These are phyloP conservation scores for Leucosporidium scottii DNA, from an alignment of 768 basidiomycete genomes.

Conservation along the genomic window DNA sequence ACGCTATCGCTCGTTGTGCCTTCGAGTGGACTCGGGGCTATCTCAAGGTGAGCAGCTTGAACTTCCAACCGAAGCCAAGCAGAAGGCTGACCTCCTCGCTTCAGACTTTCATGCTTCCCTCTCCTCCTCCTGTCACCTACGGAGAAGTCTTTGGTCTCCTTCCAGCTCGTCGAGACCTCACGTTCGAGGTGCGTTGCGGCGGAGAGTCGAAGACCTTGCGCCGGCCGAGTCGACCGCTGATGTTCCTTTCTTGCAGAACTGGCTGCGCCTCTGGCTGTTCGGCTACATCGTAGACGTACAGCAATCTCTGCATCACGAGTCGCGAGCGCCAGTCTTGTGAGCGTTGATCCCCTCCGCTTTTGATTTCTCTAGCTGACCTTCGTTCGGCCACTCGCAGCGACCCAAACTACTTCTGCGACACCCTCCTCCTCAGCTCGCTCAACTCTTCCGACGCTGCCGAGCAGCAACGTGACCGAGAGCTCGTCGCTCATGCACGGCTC, in stretches of 20 bases:
- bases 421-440: background rate
- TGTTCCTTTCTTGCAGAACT: background rate
- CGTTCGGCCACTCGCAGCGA: background rate
- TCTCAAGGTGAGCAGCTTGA: background rate
- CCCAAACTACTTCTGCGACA: slow-evolving; percentile 8
- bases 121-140: slow-evolving; percentile 4
- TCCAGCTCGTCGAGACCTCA: slow-evolving; percentile 1
- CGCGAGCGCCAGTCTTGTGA: background rate
- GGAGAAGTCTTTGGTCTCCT: background rate
- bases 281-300: slow-evolving; percentile 4
- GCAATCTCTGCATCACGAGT: slow-evolving; percentile 7
- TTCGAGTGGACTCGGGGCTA: slow-evolving; percentile 4
- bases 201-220: too few species aligned
- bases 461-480: background rate
- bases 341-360: too few species aligned
- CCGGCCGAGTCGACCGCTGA: too few species aligned
- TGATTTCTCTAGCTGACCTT: too few species aligned
- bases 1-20: background rate
- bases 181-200: background rate
- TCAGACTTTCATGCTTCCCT: slow-evolving; percentile 1
- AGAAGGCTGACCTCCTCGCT: background rate
- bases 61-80: background rate
- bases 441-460: background rate
- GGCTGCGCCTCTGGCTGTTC: slow-evolving; percentile 4
- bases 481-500: slow-evolving; percentile 3